Conservation (phyloP, 768 basidiomycete species). For the Naganishia friedmannii region DNA sequence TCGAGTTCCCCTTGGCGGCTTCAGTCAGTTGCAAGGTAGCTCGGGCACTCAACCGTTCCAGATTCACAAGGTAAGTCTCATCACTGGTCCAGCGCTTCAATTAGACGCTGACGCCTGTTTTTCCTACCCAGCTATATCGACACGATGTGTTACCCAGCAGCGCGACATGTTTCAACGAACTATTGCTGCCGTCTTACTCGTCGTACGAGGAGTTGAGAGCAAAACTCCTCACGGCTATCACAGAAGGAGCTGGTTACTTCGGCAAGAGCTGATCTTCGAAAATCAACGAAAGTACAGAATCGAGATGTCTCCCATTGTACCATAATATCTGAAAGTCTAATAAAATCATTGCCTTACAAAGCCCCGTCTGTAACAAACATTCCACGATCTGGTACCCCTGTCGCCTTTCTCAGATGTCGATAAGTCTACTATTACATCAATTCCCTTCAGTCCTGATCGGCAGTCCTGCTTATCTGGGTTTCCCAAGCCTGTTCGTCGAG, state of each 20-base stretch:
- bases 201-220: constrained; percentile 95
- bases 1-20: constrained; percentile 88
- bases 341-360: too few species aligned
- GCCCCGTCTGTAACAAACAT: too few species aligned
- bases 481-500: too few species aligned
- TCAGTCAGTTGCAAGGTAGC: constrained; percentile 75
- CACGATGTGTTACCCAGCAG: constrained; percentile 29
- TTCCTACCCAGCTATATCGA: constrained; percentile 30
- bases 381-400: too few species aligned
- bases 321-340: too few species aligned
- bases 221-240: constrained; percentile 84
- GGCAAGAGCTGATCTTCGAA: too few species aligned
- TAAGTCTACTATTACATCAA: too few species aligned
- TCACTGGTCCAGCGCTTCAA: constrained; percentile 69
- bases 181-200: constrained; percentile 76
- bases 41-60: constrained; percentile 86
- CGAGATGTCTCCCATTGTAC: too few species aligned
- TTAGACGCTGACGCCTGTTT: neutral
- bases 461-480: too few species aligned
- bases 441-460: too few species aligned
- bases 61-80: constrained; percentile 88
- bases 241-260: constrained; percentile 93
- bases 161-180: constrained; percentile 48
- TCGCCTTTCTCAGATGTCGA: too few species aligned
- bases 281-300: too few species aligned